These are phyloP conservation scores for Boletales sp. DNA, from an alignment of 768 basidiomycete genomes.

Conservation along the genomic window DNA sequence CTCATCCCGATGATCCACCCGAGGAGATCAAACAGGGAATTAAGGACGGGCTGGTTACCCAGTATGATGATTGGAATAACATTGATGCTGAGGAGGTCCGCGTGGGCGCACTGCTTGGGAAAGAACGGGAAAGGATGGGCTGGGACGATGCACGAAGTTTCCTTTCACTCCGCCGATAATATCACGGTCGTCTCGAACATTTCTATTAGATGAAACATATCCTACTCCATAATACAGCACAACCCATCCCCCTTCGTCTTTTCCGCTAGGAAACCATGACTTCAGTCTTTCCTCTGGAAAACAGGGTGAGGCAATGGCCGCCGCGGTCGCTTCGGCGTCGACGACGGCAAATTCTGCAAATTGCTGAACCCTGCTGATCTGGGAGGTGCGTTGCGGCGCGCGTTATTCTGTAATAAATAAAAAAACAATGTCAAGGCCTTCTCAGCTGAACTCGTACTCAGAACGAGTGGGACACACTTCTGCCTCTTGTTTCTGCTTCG, in stretches of 20 bases:
- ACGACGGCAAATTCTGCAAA: conserved; percentile 25
- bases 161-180: conserved; percentile 13
- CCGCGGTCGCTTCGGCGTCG: conserved; percentile 20
- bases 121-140: conserved; percentile 74
- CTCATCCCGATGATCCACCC: conserved; percentile 45
- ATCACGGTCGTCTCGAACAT: conserved; percentile 5
- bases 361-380: conserved; percentile 20
- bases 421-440: neutral
- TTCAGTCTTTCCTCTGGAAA: conserved; percentile 20
- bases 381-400: conserved; percentile 21
- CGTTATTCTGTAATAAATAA: conserved; percentile 14
- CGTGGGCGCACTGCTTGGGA: conserved; percentile 52
- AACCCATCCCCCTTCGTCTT: neutral
- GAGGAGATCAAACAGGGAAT: conserved; percentile 43
- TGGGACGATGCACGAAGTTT: conserved; percentile 56
- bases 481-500: conserved; percentile 53
- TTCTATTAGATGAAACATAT: conserved; percentile 3
- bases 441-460: neutral
- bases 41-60: conserved; percentile 43
- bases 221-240: conserved; percentile 10
- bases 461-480: conserved; percentile 18
- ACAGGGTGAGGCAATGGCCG: conserved; percentile 31
- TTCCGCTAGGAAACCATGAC: neutral
- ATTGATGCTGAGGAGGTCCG: conserved; percentile 71
- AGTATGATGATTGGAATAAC: conserved; percentile 71